These are phyloP conservation scores for Hemileccinum impolitum DNA, from an alignment of 768 basidiomycete species.

Conservation along the genomic window DNA sequence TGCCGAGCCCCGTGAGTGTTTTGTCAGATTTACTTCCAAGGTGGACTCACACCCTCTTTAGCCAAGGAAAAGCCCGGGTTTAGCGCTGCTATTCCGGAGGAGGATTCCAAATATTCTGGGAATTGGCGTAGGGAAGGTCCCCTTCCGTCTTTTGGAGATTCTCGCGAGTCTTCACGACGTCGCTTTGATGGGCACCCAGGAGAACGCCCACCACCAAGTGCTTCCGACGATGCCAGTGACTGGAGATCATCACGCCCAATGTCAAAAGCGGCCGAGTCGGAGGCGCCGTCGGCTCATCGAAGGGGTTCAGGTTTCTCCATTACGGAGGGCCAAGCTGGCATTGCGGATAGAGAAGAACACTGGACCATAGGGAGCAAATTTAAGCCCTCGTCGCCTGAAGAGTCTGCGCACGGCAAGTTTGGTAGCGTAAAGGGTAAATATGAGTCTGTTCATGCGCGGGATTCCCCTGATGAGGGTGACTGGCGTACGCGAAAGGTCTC, in stretches of 20 bases:
- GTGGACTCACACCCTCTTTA: constrained; percentile 30
- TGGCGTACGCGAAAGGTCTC: constrained; percentile 66
- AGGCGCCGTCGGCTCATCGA: constrained; percentile 47
- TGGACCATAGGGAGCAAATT: constrained; percentile 79
- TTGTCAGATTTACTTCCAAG: background rate
- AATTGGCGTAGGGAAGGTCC: constrained; percentile 90
- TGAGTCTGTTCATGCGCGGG: constrained; percentile 54
- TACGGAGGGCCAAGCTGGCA: constrained; percentile 40
- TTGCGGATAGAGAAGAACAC: constrained; percentile 75
- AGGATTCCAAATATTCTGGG: constrained; percentile 77
- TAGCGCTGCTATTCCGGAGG: constrained; percentile 50
- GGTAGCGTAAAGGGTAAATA: constrained; percentile 47
- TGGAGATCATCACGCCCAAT: constrained; percentile 63
- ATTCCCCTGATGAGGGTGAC: constrained; percentile 57
- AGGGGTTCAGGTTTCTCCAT: constrained; percentile 56
- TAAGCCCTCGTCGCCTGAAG: constrained; percentile 46
- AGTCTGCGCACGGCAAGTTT: constrained; percentile 39
- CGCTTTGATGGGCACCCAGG: constrained; percentile 59
- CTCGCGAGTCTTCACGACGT: constrained; percentile 62
- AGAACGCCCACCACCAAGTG: constrained; percentile 43
- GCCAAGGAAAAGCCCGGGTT: constrained; percentile 74
- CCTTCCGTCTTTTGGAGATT: constrained; percentile 62
- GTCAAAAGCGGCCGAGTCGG: constrained; percentile 42
- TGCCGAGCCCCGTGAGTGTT: constrained; percentile 88
- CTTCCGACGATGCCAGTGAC: constrained; percentile 61